Evolutionary conservation across 306 rosid species (phyloP).

Genomic region (Purshia tridentata): DNA sequence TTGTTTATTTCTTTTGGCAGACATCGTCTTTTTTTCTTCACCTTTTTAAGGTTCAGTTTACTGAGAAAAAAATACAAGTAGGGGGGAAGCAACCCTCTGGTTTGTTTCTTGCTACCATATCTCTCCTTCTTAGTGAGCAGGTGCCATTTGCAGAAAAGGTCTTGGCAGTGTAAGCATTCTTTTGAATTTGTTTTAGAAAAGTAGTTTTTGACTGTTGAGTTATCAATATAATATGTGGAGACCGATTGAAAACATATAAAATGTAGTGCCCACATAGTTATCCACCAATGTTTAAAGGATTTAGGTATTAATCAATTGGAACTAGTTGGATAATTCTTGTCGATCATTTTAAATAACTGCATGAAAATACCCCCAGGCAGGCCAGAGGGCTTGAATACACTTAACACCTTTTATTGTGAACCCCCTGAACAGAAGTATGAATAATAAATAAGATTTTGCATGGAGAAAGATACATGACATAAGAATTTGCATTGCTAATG

Average conservation of each 20-base stretch:
- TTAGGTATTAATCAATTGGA: conserved; percentile 3
- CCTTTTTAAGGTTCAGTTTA: conserved; percentile 80
- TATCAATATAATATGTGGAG: not conserved
- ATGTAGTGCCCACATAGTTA: not conserved
- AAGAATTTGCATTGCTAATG: not conserved
- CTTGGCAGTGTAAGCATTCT: conserved; percentile 68
- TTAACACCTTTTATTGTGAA: not conserved
- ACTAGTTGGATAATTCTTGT: not conserved
- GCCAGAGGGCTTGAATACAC: not conserved
- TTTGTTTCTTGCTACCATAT: conserved; percentile 66
- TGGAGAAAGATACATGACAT: not conserved
- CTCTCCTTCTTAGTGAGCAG: conserved; percentile 74
- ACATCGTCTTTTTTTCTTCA: conserved; percentile 84
- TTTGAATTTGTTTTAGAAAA: conserved; percentile 21
- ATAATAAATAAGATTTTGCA: not conserved
- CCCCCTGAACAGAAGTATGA: not conserved
- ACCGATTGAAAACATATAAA: not conserved
- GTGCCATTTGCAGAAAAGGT: conserved; percentile 73
- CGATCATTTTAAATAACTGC: too few relatives aligned
- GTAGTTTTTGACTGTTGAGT: conserved; percentile 10
- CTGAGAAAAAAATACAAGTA: conserved; percentile 66
- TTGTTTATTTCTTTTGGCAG: conserved; percentile 51
- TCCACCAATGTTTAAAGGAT: not conserved
- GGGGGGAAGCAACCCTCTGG: conserved; percentile 95
- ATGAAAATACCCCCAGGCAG: conserved; percentile 1